Evolutionary conservation across 1,284 basidiomycete species (phyloP).

Genomic region (Phenoliferia sp.): DNA sequence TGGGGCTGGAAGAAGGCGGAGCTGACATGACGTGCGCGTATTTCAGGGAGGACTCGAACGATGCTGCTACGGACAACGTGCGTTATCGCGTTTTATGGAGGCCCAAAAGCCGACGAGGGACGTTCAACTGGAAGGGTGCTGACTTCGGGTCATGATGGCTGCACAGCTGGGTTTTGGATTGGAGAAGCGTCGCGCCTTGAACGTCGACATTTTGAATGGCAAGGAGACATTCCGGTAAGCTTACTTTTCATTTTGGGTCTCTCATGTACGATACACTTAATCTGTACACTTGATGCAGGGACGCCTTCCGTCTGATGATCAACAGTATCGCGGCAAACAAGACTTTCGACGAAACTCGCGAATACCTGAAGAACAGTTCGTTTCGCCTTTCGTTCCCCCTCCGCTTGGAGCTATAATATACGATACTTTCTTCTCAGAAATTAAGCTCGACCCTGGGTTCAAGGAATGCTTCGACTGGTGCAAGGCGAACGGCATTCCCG

Average conservation of each 20-base stretch:
- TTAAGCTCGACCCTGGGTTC: constrained; percentile 81
- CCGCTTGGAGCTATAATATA: background rate
- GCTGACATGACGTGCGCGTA: background rate
- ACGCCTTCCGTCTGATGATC: constrained; percentile 74
- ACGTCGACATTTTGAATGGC: constrained; percentile 64
- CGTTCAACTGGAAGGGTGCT: background rate
- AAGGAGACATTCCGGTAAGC: constrained; percentile 63
- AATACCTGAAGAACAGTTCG: constrained; percentile 58
- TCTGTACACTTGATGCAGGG: constrained; percentile 50
- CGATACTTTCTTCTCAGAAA: constrained; percentile 50
- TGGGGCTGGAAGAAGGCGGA: background rate
- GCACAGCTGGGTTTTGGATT: constrained; percentile 68
- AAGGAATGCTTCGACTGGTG: constrained; percentile 69
- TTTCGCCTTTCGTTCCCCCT: background rate
- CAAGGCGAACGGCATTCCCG: constrained; percentile 33
- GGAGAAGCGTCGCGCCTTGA: constrained; percentile 62
- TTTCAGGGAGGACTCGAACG: constrained; percentile 70
- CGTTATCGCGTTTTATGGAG: background rate
- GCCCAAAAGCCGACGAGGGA: background rate
- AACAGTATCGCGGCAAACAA: constrained; percentile 59
- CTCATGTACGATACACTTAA: background rate
- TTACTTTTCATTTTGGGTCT: background rate
- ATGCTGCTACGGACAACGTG: constrained; percentile 43
- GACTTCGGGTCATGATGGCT: background rate
- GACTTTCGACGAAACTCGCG: constrained; percentile 73